Evolutionary conservation across 257 asterid genomes (phyloP).

Genomic region (Anisodus acutangulus): DNA sequence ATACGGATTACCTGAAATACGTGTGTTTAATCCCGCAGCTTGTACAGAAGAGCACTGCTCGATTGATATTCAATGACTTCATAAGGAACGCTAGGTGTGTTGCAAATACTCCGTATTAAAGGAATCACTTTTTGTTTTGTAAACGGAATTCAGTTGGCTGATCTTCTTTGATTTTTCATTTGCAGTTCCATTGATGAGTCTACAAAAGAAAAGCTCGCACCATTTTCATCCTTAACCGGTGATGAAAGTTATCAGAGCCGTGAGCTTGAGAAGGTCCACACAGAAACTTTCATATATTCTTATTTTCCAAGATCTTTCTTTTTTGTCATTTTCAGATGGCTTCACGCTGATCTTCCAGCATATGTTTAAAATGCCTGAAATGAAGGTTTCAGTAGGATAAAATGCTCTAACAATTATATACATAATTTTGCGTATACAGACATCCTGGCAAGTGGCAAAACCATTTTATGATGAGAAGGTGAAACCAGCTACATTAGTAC

Average conservation of each 20-base stretch:
- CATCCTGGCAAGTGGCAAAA: constrained; percentile 90
- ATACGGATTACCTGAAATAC: neutral
- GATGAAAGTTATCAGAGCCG: constrained; percentile 96
- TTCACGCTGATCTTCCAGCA: neutral
- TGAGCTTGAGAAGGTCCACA: constrained; percentile 89
- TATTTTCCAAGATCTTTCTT: neutral
- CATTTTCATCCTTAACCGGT: constrained; percentile 70
- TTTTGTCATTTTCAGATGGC: neutral
- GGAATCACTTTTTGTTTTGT: no score
- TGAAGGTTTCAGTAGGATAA: neutral
- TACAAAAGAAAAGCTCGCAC: constrained; percentile 73
- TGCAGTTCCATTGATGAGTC: constrained; percentile 84
- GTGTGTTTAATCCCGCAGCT: constrained; percentile 62
- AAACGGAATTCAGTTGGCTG: neutral
- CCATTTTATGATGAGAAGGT: constrained; percentile 81
- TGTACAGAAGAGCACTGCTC: constrained; percentile 95
- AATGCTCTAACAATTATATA: neutral
- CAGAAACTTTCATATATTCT: neutral
- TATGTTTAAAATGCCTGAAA: neutral
- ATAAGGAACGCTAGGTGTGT: constrained; percentile 68
- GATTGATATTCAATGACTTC: constrained; percentile 82
- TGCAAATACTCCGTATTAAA: neutral
- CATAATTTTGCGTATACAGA: constrained; percentile 49
- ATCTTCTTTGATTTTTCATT: constrained; percentile 23
- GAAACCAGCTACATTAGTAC: constrained; percentile 85